A percentile compares a stretch with the other conserved stretches of the same genome.
These are phyloP conservation scores for Trichophyton equinum DNA, from an alignment of 2,329 filamentous ascomycete genomes.

Conservation along the genomic window DNA sequence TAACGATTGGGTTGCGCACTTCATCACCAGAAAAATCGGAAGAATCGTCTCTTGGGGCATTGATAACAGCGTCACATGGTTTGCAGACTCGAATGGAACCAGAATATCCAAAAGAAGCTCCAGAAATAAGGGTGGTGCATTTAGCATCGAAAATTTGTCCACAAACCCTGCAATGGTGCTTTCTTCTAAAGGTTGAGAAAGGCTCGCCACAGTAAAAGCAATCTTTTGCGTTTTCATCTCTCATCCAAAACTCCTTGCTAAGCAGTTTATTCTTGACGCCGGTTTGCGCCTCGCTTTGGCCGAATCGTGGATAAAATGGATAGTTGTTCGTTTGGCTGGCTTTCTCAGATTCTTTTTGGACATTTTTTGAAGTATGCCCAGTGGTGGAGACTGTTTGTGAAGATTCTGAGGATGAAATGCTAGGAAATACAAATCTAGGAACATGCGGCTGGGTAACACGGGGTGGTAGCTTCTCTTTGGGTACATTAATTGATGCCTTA, in stretches of 20 bases:
- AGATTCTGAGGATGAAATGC: conserved; percentile 31
- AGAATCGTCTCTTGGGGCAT: conserved; percentile 77
- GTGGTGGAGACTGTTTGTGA: conserved; percentile 33
- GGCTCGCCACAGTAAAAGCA: conserved; percentile 85
- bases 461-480: conserved; percentile 24
- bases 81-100: conserved; percentile 83
- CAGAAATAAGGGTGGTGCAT: conserved; percentile 84
- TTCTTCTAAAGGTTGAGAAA: conserved; percentile 87
- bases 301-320: neutral
- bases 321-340: neutral
- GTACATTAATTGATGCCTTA: conserved; percentile 18
- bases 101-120: conserved; percentile 73
- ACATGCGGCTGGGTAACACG: conserved; percentile 35
- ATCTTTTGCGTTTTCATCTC: conserved; percentile 93
- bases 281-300: conserved; percentile 2
- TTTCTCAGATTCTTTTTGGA: neutral
- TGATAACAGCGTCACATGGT: conserved; percentile 81
- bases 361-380: neutral
- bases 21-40: conserved; percentile 76
- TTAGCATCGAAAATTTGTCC: conserved; percentile 98
- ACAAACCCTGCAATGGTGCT: conserved; percentile 88
- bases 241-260: conserved; percentile 98
- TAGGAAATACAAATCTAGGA: conserved; percentile 32
- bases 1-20: conserved; percentile 47
- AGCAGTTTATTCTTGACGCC: conserved; percentile 66